Percentiles rank a stretch among this genome's conserved stretches.
Conservation (phyloP, 306 rosid genomes). For the Cotoneaster glaucophyllus region DNA sequence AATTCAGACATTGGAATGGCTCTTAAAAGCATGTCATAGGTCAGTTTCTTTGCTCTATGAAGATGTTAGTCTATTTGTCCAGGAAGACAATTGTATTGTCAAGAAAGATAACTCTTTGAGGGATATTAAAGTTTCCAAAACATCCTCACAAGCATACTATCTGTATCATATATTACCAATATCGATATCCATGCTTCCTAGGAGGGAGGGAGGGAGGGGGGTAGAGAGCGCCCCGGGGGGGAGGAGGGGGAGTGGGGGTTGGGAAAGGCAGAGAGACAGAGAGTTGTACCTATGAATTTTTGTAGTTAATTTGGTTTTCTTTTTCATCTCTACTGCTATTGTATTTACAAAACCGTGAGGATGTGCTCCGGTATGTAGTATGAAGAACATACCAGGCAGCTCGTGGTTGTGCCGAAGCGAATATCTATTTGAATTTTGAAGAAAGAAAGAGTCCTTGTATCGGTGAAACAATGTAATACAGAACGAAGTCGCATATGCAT, state of each 20-base stretch:
- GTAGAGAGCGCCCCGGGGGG: rapidly evolving
- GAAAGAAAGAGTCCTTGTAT: conserved; percentile 8
- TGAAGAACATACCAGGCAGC: not conserved
- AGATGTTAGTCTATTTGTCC: not conserved
- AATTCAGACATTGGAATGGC: conserved; percentile 53
- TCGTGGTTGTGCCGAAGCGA: not conserved
- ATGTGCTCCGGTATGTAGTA: not conserved
- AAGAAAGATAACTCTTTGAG: not conserved
- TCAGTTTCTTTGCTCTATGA: not conserved
- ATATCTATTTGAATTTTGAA: conserved; percentile 17
- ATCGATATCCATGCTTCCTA: not conserved
- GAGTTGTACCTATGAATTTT: not conserved
- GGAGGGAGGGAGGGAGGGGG: too few relatives aligned
- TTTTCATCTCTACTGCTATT: not conserved
- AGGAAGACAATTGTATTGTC: not conserved
- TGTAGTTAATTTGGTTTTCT: not conserved
- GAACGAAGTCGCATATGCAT: not conserved
- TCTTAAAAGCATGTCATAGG: conserved; percentile 29
- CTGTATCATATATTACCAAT: not conserved
- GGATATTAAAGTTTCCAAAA: not conserved
- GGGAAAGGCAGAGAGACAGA: not conserved
- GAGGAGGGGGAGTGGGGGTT: rapidly evolving
- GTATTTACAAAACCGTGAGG: not conserved
- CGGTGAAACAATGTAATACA: conserved; percentile 12
- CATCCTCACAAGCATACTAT: not conserved